A percentile compares a stretch with the other conserved stretches of the same genome.
Conservation (phyloP, 805 yeast species). For the Komagataella pastoris region DNA sequence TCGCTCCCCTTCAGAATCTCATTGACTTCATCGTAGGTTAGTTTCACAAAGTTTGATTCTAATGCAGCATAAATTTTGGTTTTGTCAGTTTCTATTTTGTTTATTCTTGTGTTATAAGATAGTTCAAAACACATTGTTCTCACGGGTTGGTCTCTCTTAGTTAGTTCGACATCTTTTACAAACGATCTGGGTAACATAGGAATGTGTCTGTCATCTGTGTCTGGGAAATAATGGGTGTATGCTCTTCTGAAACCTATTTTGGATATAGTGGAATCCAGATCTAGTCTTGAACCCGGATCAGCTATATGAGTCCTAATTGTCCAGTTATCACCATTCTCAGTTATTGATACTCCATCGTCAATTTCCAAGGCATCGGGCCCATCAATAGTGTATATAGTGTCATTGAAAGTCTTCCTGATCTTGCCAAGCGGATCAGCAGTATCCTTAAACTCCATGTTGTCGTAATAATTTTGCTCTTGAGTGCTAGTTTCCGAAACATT, state of each 20-base stretch:
- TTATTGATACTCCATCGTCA: constrained; percentile 81
- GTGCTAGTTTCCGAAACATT: constrained; percentile 28
- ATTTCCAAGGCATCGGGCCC: constrained; percentile 71
- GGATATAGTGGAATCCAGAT: constrained; percentile 23
- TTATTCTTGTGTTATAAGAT: not conserved
- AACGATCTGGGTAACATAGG: constrained; percentile 61
- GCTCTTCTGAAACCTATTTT: constrained; percentile 47
- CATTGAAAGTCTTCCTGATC: constrained; percentile 26
- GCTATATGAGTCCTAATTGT: constrained; percentile 67
- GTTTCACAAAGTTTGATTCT: constrained; percentile 25
- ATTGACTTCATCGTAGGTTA: constrained; percentile 58
- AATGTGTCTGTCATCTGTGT: constrained; percentile 27
- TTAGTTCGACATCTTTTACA: constrained; percentile 25
- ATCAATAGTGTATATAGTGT: constrained; percentile 75
- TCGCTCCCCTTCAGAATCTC: constrained; percentile 20
- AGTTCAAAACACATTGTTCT: not conserved
- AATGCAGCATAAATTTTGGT: not conserved
- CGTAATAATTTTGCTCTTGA: constrained; percentile 27
- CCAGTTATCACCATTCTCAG: constrained; percentile 16
- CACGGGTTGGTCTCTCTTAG: constrained; percentile 2
- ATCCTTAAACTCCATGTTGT: constrained; percentile 5
- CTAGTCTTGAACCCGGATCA: constrained; percentile 64
- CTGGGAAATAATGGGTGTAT: constrained; percentile 60
- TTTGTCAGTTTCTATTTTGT: not conserved
- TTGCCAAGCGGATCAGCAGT: not conserved